phyloP scores from a whole-genome alignment of 768 basidiomycete species.

The Russula earlei region DNA sequence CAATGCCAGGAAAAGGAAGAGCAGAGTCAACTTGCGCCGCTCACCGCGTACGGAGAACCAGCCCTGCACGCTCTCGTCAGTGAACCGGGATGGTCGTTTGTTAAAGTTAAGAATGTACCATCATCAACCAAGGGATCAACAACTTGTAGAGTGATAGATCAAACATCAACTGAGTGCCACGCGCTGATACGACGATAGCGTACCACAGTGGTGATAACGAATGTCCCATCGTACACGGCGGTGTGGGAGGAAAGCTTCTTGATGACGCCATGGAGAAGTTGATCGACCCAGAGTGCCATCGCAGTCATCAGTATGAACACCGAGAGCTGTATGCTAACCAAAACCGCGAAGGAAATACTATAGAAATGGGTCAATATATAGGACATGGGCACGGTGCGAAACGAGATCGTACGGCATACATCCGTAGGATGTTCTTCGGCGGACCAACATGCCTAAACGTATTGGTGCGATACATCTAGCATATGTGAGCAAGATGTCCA shows the following conservation, averaged over 20 bases:
- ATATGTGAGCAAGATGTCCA: background rate
- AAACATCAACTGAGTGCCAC: background rate
- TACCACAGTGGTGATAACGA: constrained; percentile 38
- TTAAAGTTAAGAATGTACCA: constrained; percentile 28
- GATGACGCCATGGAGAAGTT: constrained; percentile 41
- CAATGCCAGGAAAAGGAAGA: constrained; percentile 36
- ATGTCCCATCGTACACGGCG: constrained; percentile 34
- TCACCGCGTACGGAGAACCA: constrained; percentile 46
- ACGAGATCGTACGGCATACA: constrained; percentile 36
- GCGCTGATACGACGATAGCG: constrained; percentile 18
- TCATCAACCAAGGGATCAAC: constrained; percentile 43
- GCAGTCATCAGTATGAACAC: constrained; percentile 41
- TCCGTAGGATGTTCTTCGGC: constrained; percentile 37
- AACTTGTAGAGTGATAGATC: constrained; percentile 25
- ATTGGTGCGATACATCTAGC: constrained; percentile 36
- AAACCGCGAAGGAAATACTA: constrained; percentile 48
- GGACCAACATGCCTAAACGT: constrained; percentile 47
- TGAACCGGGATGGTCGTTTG: background rate
- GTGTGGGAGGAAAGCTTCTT: constrained; percentile 34
- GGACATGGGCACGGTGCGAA: constrained; percentile 2
- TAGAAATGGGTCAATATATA: background rate
- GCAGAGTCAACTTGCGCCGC: constrained; percentile 31
- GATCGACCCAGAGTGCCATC: constrained; percentile 48
- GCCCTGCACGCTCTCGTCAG: constrained; percentile 29
- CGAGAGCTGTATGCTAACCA: constrained; percentile 46